Evolutionary conservation across 768 basidiomycete genomes (phyloP), one percentile per base, ranked within the genome.

Genomic region (Auriculariales sp.): DNA sequence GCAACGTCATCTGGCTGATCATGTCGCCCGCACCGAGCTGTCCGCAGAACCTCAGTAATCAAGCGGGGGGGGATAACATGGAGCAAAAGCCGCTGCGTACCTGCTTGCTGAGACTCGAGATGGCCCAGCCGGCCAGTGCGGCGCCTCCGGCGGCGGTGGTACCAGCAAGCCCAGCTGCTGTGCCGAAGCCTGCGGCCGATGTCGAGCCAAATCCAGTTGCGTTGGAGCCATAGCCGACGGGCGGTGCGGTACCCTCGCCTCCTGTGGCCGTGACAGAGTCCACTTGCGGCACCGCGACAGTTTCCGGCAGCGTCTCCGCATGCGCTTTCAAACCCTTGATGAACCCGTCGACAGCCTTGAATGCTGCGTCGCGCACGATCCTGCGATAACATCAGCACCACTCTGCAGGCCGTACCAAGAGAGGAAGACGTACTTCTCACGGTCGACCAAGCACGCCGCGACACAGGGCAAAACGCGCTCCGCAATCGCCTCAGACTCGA

Each of bases 111-210:
- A 97, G 58, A 0, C 86, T 91, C 3, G 90, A 85, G 35, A 97
- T 89, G 2, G 94, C 94, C 94, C 94, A 98, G 4, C 92, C 90
- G 12, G 94, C 93, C 3, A 99, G 68, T 15, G 82, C 85, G 19
- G n/a, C n/a, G n/a, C n/a, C n/a, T n/a, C n/a, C n/a, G n/a, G n/a
- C n/a, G n/a, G n/a, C n/a, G n/a, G n/a, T n/a, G n/a, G n/a, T n/a
- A 6, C 87, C 83, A 15, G 93, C 94, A 2, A 92, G 93, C 0
- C 91, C 92, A 0, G 91, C 81, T 0, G 94, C 91, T 3, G 81
- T 81, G 56, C 81, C 90, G 14, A 88, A 88, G 2, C 95, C 65
- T 10, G 72, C 77, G 9, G 56, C 69, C 0, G 39, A 44, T 25
- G 39, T 25, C 39, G 39, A 24, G 39, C 19, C 60, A 65, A 64